Evolutionary conservation across 192 early-diverging fungal species (phyloP), one percentile per base, ranked within the genome.

Genomic region (Cetraspora pellucida): DNA sequence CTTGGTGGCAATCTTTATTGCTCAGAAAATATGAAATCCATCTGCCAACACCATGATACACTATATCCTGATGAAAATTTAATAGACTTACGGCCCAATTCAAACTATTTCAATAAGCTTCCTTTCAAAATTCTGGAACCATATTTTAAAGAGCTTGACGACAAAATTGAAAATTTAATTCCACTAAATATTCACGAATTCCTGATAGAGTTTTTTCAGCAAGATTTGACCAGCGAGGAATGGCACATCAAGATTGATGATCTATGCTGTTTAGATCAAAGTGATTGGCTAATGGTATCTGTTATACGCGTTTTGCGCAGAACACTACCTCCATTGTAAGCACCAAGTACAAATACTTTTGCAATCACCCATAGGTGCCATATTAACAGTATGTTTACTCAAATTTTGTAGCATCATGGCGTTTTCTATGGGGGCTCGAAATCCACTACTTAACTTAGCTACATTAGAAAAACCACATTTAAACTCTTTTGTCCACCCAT

Each of bases 191-290:
- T 70, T 21, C 77, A 77, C 30, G 43, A 58, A 21, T 77, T 77
- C 16, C 50, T 77, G 14, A 77, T 10, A 0, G 21, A 67, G 0
- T 77, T 77, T 21, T 77, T 77, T 17, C 17, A 37, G 6, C 66
- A 77, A 58, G 44, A 71, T 46, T 72, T 77, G 23, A 57, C 67
- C 13, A 30, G 28, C n/a, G 31, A 37, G 37, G 76, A 77, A 13
- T 77, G 52, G 66, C 66, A 77, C 14, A 70, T 23, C 27, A 77
- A 70, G 25, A 77, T 77, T 25, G 64, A 77, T 60, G 31, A 77
- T 70, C 67, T 77, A 27, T 13, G 25, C 9, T 57, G 10, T 60
- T 9, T 9, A 25, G 19, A 77, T 59, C 31, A 71, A 57, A 58
- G 45, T 46, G 64, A 77, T 71, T 45, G 16, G 50, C 27, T 70